Conservation (phyloP, 768 basidiomycete genomes). For the Suillus alpinus region DNA sequence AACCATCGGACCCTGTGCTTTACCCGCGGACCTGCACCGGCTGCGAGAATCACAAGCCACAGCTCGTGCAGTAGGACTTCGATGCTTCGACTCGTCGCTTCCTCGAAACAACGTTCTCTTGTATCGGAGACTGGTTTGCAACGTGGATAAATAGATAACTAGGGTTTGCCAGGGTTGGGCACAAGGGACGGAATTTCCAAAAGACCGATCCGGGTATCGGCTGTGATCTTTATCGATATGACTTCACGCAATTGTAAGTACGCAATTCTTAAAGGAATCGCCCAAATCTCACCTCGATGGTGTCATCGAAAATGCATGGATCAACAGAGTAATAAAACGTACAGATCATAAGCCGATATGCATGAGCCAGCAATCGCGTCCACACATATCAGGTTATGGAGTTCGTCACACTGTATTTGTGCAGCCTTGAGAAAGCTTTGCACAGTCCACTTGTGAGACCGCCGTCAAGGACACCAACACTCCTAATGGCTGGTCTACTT, state of each 20-base stretch:
- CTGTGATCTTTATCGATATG: not conserved
- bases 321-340: not conserved
- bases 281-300: not conserved
- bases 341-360: not conserved
- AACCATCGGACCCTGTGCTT: not conserved
- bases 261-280: not conserved
- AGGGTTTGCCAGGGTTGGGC: not conserved
- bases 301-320: not conserved
- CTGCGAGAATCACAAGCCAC: not conserved
- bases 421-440: too few relatives aligned
- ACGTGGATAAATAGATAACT: not conserved
- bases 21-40: not conserved
- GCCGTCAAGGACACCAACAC: too few relatives aligned
- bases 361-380: too few relatives aligned
- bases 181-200: not conserved
- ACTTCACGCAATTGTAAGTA: not conserved
- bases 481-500: too few relatives aligned
- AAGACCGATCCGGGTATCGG: not conserved
- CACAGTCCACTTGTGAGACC: too few relatives aligned
- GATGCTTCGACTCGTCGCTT: not conserved
- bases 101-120: not conserved
- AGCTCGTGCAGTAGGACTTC: too few relatives aligned
- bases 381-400: not conserved
- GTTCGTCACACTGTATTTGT: not conserved
- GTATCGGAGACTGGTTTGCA: not conserved